Evolutionary conservation across 768 basidiomycete genomes (phyloP), one percentile per base, ranked within the genome.

Genomic region (Asterophora parasitica): DNA sequence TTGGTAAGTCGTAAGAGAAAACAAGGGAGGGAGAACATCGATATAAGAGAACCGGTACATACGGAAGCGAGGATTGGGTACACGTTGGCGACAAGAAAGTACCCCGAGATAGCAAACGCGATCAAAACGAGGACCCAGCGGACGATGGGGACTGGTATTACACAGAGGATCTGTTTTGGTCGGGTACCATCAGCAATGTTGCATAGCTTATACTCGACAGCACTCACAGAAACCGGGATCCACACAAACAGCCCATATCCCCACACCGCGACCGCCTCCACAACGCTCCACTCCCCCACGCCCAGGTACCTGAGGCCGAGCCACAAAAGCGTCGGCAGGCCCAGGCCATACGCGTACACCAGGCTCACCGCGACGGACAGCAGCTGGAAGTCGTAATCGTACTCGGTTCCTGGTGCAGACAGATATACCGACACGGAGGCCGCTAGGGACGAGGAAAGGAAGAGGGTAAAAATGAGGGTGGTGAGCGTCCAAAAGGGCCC

Each of bases 401-500:
- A 82, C 30, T 72, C 72, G 16, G 68, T 57, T 2, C 65, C 71
- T 3, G 77, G 68, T 19, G 76, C 68, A 23, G 89, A 87, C 33
- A 97, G 79, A 67, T 92, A 97, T n/a, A 82, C 77, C 2, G 86
- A 74, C 55, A 98, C 85, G 39, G 91, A 91, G 12, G 90, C 83
- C 7, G 86, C 90, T 32, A 98, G 83, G 28, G 90, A 92, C 1
- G 95, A 96, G 19, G 88, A 94, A 49, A 96, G 81, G 73, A 94
- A 97, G 50, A 97, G 82, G 0, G 85, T 77, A 61, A 98, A 91
- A 36, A 96, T 86, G 52, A 99, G 81, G 0, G 95, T 98, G 1
- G 93, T 95, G 31, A 96, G 78, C 0, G 94, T 92, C 95, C 95
- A 99, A 72, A 99, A 97, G 1, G 95, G 93, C 0, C 94, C 94